phyloP scores from a whole-genome alignment of 73 alveolate species.

The Uronychia setigera region DNA sequence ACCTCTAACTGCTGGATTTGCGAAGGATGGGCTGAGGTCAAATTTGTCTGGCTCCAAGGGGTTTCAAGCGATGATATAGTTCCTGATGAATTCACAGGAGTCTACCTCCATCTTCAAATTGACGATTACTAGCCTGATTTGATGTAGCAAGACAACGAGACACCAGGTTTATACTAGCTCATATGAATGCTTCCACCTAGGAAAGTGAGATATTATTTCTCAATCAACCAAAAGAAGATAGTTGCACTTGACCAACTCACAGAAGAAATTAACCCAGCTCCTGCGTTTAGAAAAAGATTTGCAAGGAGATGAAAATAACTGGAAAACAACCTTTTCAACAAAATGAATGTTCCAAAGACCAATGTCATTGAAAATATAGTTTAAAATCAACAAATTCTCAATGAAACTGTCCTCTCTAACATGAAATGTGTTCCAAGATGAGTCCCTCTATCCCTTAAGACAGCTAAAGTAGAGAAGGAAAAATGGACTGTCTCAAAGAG shows the following conservation, averaged over 20 bases:
- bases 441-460: neutral
- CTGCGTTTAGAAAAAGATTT: too few relatives aligned
- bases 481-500: neutral
- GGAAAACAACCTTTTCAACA: neutral
- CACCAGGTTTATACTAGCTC: conserved; percentile 12
- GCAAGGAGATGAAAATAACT: too few relatives aligned
- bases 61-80: conserved; percentile 30
- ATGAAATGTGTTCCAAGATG: conserved; percentile 26
- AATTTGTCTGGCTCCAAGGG: conserved; percentile 68
- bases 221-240: conserved; percentile 5
- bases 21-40: conserved; percentile 74
- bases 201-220: conserved; percentile 26
- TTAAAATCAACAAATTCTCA: conserved; percentile 6
- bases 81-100: conserved; percentile 22
- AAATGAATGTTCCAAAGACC: conserved; percentile 26
- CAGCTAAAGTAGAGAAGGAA: neutral
- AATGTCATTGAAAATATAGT: conserved; percentile 41
- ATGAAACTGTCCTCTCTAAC: conserved; percentile 29
- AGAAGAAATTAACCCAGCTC: conserved; percentile 2
- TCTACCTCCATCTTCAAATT: conserved; percentile 44
- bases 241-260: conserved; percentile 5
- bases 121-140: conserved; percentile 49
- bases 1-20: conserved; percentile 71
- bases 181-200: conserved; percentile 50
- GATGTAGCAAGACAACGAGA: conserved; percentile 45